phyloP scores from a whole-genome alignment of 1,284 basidiomycete genomes.

The Amylostereum chailletii region DNA sequence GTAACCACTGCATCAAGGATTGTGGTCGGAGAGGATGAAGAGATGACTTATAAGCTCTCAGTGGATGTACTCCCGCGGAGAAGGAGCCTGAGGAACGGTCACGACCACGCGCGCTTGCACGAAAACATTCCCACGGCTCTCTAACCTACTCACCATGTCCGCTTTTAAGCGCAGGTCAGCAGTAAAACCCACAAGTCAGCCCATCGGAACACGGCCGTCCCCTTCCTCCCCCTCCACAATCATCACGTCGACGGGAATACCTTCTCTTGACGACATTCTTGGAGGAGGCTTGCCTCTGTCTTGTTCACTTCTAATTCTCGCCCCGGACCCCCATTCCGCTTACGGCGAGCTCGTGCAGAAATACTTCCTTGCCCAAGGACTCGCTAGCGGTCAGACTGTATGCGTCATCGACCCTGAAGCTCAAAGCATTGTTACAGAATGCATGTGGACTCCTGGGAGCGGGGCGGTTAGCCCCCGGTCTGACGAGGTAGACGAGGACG shows the following conservation, averaged over 20 bases:
- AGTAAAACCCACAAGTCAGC: slow-evolving; percentile 29
- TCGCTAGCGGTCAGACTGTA: slow-evolving; percentile 63
- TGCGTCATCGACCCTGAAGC: slow-evolving; percentile 60
- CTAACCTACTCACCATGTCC: slow-evolving; percentile 41
- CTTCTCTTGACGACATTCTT: slow-evolving; percentile 93
- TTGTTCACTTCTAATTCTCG: slow-evolving; percentile 63
- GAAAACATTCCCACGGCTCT: too few relatives aligned
- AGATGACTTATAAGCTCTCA: slow-evolving; percentile 1
- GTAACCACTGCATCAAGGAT: neutral
- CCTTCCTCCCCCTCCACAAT: slow-evolving; percentile 52
- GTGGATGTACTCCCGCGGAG: neutral
- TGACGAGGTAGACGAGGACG: slow-evolving; percentile 23
- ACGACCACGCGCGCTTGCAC: too few relatives aligned
- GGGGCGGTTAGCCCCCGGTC: slow-evolving; percentile 7
- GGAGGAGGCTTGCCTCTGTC: slow-evolving; percentile 89
- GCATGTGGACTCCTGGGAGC: slow-evolving; percentile 67
- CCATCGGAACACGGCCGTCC: slow-evolving; percentile 58
- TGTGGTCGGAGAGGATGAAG: slow-evolving; percentile 7
- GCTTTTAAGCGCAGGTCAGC: slow-evolving; percentile 74
- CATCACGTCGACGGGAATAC: slow-evolving; percentile 81
- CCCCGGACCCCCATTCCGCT: slow-evolving; percentile 78
- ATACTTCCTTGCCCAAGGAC: slow-evolving; percentile 84
- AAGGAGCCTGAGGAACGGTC: too few relatives aligned
- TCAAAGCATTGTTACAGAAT: slow-evolving; percentile 49
- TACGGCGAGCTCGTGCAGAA: slow-evolving; percentile 84